Evolutionary conservation across 2,329 filamentous ascomycete species (phyloP), one percentile per base, ranked within the genome.

Genomic region (Hymenoscyphus infarciens): DNA sequence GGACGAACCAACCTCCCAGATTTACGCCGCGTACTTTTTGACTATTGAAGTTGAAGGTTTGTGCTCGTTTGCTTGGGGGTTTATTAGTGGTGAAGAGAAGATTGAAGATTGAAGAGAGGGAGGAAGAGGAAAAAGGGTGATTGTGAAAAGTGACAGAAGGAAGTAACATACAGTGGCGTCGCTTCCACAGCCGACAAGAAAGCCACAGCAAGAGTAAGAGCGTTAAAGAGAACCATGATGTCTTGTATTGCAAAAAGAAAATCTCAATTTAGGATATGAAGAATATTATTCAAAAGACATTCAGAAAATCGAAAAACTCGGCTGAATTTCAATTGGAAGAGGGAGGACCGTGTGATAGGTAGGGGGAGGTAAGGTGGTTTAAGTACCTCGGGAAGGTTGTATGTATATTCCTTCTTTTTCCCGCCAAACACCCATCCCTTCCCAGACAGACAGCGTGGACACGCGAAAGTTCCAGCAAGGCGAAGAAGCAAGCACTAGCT

Each of bases 11-110:
- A 1, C 86, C 86, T 60, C 86, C 85, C 5, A 87, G 77, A 71
- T 88, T 89, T 33, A 88, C 85, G 61, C 86, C 86, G 13, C 84
- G 82, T 52, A 88, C 81, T 69, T 84, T 86, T 22, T 81, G 69
- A 53, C 72, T 72, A 62, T 79, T 77, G 73, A 83, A 87, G 68
- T 82, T 74, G 67, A 86, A 87, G 38, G 78, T 74, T 16, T 78
- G 71, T 52, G 62, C 60, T 39, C 67, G 66, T 33, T 66, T 64
- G 11, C 60, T 63, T 62, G 68, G 68, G 68, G 45, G 16, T 25
- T 11, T 56, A 29, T 29, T 27, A 31, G 38, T 66, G 62, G 25
- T 27, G 25, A 27, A 27, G 25, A 27, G 25, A 27, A 27, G 25
- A 27, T 54, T 10, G 22, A 25, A 54, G 2, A 13, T 16, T 8